phyloP scores from a whole-genome alignment of 805 yeast genomes.

The Tetrapisispora namnaoensis region DNA sequence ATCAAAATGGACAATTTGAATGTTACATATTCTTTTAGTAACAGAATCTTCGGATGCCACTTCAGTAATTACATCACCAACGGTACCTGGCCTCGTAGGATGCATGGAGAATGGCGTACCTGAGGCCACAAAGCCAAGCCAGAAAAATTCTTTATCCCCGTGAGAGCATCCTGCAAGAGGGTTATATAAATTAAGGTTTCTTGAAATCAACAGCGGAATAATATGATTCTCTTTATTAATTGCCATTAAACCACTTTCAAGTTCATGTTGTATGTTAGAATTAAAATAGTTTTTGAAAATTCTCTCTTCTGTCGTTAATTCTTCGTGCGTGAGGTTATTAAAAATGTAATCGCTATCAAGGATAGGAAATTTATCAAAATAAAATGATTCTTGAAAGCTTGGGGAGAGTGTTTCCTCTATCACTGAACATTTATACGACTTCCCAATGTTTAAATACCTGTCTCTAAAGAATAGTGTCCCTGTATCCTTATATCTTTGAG shows the following conservation, averaged over 20 bases:
- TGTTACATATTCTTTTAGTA: slow-evolving; percentile 7
- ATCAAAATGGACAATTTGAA: slow-evolving; percentile 10
- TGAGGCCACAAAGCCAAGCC: slow-evolving; percentile 52
- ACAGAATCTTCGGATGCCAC: slow-evolving; percentile 4
- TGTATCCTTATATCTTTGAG: slow-evolving; percentile 12
- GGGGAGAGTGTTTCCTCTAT: slow-evolving; percentile 42
- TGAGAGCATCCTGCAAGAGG: slow-evolving; percentile 43
- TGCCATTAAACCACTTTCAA: slow-evolving; percentile 42
- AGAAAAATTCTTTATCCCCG: slow-evolving; percentile 67
- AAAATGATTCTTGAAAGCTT: slow-evolving; percentile 32
- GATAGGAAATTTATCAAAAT: slow-evolving; percentile 25
- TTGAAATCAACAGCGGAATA: slow-evolving; percentile 37
- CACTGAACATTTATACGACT: slow-evolving; percentile 29
- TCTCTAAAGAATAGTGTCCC: slow-evolving; percentile 8
- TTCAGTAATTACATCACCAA: slow-evolving; percentile 8
- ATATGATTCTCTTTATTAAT: slow-evolving; percentile 36
- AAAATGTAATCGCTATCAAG: slow-evolving; percentile 7
- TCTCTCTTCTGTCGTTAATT: slow-evolving; percentile 22
- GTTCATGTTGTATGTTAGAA: slow-evolving; percentile 34
- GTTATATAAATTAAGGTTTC: slow-evolving; percentile 35
- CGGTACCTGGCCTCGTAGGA: slow-evolving; percentile 9
- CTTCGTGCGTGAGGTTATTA: slow-evolving; percentile 2
- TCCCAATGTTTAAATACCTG: neutral
- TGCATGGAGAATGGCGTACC: slow-evolving; percentile 37
- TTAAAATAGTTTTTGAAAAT: slow-evolving; percentile 35